phyloP scores from a whole-genome alignment of 2,329 filamentous ascomycete species.

The Coniochaeta pulveracea region DNA sequence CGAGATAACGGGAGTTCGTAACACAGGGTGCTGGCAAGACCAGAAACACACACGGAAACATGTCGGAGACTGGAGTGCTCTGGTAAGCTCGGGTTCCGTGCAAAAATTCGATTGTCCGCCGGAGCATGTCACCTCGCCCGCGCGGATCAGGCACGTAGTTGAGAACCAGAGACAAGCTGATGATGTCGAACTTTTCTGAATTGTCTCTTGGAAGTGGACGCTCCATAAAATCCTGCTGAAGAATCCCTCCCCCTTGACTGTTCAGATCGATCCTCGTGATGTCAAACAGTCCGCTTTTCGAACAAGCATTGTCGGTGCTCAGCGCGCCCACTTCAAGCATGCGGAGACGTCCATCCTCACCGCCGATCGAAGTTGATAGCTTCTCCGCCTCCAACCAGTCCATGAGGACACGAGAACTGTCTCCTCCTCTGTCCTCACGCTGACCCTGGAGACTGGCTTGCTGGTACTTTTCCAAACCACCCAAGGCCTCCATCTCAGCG shows the following conservation, averaged over 20 bases:
- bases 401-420: conserved; percentile 53
- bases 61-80: conserved; percentile 12
- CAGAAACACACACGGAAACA: conserved; percentile 68
- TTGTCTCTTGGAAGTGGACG: conserved; percentile 57
- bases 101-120: conserved; percentile 62
- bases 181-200: conserved; percentile 67
- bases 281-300: conserved; percentile 56
- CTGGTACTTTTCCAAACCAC: conserved; percentile 54
- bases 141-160: conserved; percentile 81
- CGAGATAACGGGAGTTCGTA: conserved; percentile 81
- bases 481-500: conserved; percentile 43
- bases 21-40: conserved; percentile 85
- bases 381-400: conserved; percentile 43
- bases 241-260: conserved; percentile 70
- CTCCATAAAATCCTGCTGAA: conserved; percentile 90
- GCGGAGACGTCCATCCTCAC: conserved; percentile 27
- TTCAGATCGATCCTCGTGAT: conserved; percentile 83
- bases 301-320: conserved; percentile 76
- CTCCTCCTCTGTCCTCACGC: conserved; percentile 52
- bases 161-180: conserved; percentile 84
- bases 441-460: conserved; percentile 59
- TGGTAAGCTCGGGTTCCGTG: conserved; percentile 18
- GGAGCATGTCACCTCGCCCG: conserved; percentile 75
- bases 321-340: conserved; percentile 87
- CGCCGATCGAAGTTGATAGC: conserved; percentile 14